phyloP scores from a whole-genome alignment of 2,329 filamentous ascomycete species.

The Fusarium multiceps region DNA sequence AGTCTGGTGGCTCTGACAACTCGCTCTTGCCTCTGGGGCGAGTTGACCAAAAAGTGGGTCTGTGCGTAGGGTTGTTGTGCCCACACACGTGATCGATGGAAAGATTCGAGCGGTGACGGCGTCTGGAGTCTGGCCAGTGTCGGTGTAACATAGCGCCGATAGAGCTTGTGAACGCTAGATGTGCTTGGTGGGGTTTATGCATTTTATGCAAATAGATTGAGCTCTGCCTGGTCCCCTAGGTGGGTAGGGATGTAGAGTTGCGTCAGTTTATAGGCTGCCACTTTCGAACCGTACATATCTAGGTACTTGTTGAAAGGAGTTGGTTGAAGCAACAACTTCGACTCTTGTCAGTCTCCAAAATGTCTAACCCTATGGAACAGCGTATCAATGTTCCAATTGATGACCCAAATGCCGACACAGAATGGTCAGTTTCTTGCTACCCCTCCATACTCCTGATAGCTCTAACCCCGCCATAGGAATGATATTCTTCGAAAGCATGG shows the following conservation, averaged over 20 bases:
- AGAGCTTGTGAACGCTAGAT: conserved; percentile 33
- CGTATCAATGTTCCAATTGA: conserved; percentile 85
- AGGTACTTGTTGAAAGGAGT: neutral
- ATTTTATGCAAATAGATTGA: conserved; percentile 37
- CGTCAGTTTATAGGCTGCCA: conserved; percentile 32
- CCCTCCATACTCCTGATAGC: conserved; percentile 37
- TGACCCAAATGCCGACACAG: conserved; percentile 95
- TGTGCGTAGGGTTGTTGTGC: conserved; percentile 55
- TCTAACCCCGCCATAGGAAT: conserved; percentile 73
- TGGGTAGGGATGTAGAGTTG: conserved; percentile 33
- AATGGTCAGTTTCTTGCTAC: conserved; percentile 76
- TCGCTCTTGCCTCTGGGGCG: conserved; percentile 50
- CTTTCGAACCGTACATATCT: conserved; percentile 16
- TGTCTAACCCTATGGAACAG: conserved; percentile 72
- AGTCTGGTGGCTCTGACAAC: conserved; percentile 57
- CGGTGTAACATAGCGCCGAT: conserved; percentile 39
- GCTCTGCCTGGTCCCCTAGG: conserved; percentile 11
- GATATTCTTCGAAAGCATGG: conserved; percentile 97
- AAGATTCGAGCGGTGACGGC: neutral
- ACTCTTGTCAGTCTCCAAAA: conserved; percentile 46
- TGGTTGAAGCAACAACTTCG: neutral
- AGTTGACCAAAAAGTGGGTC: conserved; percentile 53
- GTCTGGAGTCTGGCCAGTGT: conserved; percentile 28
- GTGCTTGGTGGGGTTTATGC: conserved; percentile 31
- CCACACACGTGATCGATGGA: conserved; percentile 52